Percentiles rank a stretch among this genome's conserved stretches.
phyloP scores from a whole-genome alignment of 768 basidiomycete species.

The Tremella mesenterica region DNA sequence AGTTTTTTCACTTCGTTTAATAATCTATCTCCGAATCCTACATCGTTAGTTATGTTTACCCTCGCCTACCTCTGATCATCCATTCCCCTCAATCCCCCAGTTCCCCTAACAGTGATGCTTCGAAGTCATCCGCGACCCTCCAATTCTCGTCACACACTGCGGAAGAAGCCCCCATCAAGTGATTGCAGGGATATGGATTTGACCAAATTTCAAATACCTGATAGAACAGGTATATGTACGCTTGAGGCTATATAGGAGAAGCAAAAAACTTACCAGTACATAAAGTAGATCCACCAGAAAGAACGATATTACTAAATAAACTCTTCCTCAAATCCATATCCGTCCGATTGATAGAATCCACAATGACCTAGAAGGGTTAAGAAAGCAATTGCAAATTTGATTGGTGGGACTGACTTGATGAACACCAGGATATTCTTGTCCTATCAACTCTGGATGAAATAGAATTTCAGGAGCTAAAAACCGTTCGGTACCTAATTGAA shows the following conservation, averaged over 20 bases:
- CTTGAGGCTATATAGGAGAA: neutral
- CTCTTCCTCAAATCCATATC: constrained; percentile 93
- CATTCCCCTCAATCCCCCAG: too few species aligned
- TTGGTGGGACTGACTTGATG: constrained; percentile 54
- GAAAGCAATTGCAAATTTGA: neutral
- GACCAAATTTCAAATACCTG: neutral
- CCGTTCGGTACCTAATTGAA: constrained; percentile 86
- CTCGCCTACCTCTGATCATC: neutral
- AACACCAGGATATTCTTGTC: constrained; percentile 90
- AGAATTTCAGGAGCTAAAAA: constrained; percentile 95
- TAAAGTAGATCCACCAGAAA: constrained; percentile 92
- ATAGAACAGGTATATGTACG: neutral
- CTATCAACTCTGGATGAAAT: constrained; percentile 94
- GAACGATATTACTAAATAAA: constrained; percentile 90
- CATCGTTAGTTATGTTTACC: constrained; percentile 1
- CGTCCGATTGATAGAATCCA: constrained; percentile 94
- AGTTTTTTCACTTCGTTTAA: constrained; percentile 95
- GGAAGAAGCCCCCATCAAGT: too few species aligned
- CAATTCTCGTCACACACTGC: too few species aligned
- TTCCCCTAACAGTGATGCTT: too few species aligned
- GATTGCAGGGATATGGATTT: too few species aligned
- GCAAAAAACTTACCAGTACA: constrained; percentile 63
- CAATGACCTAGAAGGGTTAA: constrained; percentile 56
- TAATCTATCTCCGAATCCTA: constrained; percentile 91
- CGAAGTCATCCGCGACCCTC: too few species aligned